Conservation (phyloP, 1,139 yeast species). For the Wickerhamiella pararugosa region DNA sequence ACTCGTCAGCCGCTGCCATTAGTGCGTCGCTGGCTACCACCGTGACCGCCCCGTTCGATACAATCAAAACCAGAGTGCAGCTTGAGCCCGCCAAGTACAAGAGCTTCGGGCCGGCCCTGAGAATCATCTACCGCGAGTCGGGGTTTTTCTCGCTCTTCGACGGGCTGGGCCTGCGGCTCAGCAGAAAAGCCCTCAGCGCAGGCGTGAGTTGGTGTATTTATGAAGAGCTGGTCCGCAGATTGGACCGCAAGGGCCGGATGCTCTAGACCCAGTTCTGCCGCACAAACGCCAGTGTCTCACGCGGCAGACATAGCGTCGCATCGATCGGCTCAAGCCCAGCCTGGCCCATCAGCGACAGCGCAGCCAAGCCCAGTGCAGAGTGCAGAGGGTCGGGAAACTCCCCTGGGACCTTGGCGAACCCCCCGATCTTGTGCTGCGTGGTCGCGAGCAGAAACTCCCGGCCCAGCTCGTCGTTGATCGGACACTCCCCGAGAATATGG, state of each 20-base stretch:
- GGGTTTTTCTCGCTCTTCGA: slow-evolving; percentile 53
- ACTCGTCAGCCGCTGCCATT: slow-evolving; percentile 51
- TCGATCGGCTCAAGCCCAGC: slow-evolving; percentile 15
- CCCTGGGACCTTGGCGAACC: slow-evolving; percentile 57
- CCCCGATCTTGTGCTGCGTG: slow-evolving; percentile 65
- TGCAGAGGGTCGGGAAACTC: slow-evolving; percentile 40
- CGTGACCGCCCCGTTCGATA: slow-evolving; percentile 88
- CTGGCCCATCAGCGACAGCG: slow-evolving; percentile 20
- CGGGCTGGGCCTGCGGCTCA: slow-evolving; percentile 67
- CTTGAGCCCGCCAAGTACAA: slow-evolving; percentile 36
- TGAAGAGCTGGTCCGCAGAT: slow-evolving; percentile 52
- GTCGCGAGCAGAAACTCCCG: slow-evolving; percentile 35
- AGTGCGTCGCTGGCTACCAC: slow-evolving; percentile 76
- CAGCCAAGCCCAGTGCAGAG: slow-evolving; percentile 27
- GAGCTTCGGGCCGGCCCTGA: slow-evolving; percentile 29
- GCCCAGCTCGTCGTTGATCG: slow-evolving; percentile 26
- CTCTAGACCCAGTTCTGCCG: background rate
- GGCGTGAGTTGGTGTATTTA: slow-evolving; percentile 96
- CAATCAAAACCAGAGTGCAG: slow-evolving; percentile 85
- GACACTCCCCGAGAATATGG: slow-evolving; percentile 27
- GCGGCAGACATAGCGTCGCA: slow-evolving; percentile 9
- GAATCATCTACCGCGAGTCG: slow-evolving; percentile 37
- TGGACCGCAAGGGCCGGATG: slow-evolving; percentile 4
- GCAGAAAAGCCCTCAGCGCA: slow-evolving; percentile 79
- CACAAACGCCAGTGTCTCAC: background rate